Evolutionary conservation across 129 eudicot genomes (phyloP).

Genomic region (Pittosporum tobira): DNA sequence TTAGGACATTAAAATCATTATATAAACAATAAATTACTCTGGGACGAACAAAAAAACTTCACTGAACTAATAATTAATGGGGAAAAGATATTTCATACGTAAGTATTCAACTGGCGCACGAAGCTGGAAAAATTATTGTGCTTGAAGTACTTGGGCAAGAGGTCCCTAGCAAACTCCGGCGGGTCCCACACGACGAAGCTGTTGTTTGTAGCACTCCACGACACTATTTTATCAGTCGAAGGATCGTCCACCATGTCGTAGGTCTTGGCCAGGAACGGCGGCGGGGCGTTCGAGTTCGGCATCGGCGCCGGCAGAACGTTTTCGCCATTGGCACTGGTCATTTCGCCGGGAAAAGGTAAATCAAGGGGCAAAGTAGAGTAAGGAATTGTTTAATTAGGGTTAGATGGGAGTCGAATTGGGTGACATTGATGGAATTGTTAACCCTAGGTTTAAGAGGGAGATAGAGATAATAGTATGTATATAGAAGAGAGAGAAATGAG

Average conservation of each 20-base stretch:
- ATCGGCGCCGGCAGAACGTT: not conserved
- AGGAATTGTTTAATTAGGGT: no score
- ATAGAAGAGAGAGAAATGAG: no score
- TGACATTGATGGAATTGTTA: no score
- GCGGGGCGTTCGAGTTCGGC: not conserved
- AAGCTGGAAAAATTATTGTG: constrained; percentile 9
- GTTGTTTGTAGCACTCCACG: constrained; percentile 16
- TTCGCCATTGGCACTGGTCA: not conserved
- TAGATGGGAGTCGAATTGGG: no score
- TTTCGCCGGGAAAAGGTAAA: not conserved
- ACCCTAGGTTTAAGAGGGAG: no score
- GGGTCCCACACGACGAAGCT: constrained; percentile 28
- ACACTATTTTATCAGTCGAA: constrained; percentile 17
- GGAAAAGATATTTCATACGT: constrained; percentile 4
- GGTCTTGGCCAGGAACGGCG: constrained; percentile 17
- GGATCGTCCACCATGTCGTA: constrained; percentile 27
- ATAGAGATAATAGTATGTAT: no score
- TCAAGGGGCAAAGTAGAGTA: no score
- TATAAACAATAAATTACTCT: not conserved
- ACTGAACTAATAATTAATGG: not conserved
- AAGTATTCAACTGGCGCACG: constrained; percentile 16
- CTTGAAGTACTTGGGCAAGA: constrained; percentile 7
- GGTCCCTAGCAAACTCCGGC: constrained; percentile 17
- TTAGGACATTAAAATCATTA: no score
- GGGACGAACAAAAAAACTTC: not conserved